Conservation (phyloP, 1,284 basidiomycete genomes). For the Pseudozyma flocculosa region DNA sequence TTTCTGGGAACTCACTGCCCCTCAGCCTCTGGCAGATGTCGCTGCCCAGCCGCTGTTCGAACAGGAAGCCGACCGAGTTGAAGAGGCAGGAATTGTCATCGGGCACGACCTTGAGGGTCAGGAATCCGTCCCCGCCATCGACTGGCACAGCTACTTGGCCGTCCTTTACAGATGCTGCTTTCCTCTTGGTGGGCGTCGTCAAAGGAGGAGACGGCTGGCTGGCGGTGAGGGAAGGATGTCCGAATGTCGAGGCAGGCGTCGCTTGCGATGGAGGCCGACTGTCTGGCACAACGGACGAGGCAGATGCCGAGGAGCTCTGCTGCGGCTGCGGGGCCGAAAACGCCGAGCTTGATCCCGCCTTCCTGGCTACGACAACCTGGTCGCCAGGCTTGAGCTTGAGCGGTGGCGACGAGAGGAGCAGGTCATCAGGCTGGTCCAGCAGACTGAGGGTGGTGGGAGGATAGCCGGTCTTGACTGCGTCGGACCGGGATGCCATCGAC, state of each 20-base stretch:
- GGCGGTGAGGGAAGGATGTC: no score
- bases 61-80: slow-evolving; percentile 27
- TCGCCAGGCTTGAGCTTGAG: slow-evolving; percentile 22
- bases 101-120: slow-evolving; percentile 33
- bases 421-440: not conserved
- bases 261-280: no score
- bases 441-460: slow-evolving; percentile 20
- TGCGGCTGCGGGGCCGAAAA: no score
- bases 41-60: slow-evolving; percentile 11
- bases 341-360: not conserved
- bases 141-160: slow-evolving; percentile 13
- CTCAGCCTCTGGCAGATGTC: slow-evolving; percentile 17
- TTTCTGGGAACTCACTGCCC: not conserved
- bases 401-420: slow-evolving; percentile 2
- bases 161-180: slow-evolving; percentile 12
- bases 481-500: no score
- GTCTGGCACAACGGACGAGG: no score
- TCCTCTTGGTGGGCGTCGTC: not conserved
- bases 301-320: no score
- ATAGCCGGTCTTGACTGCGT: slow-evolving; percentile 29
- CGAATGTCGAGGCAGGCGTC: no score
- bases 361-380: slow-evolving; percentile 26
- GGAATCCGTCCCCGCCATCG: slow-evolving; percentile 1
- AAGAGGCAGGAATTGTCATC: slow-evolving; percentile 51
- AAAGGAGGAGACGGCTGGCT: no score